phyloP scores from a whole-genome alignment of 106 monocot species.

The Apostasia ramifera region DNA sequence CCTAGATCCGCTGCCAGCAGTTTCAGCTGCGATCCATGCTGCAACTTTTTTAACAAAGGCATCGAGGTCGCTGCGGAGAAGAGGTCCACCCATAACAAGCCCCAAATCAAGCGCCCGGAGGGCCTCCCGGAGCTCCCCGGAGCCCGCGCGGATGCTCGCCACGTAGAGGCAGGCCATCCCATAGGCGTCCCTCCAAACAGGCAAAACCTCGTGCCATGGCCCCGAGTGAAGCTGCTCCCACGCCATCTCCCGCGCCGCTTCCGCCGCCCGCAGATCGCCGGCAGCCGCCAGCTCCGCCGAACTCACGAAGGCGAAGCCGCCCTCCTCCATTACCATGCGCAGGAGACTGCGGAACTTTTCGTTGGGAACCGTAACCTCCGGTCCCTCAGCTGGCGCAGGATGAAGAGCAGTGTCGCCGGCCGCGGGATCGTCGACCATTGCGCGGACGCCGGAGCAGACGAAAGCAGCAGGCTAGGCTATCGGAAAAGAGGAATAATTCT shows the following conservation, averaged over 20 bases:
- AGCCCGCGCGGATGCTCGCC: conserved; percentile 2
- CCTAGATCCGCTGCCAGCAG: background rate
- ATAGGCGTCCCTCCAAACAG: conserved; percentile 24
- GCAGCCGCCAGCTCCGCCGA: conserved; percentile 11
- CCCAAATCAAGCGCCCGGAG: conserved; percentile 25
- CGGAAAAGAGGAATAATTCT: too few relatives aligned
- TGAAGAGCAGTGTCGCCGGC: background rate
- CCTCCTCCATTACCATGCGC: conserved; percentile 15
- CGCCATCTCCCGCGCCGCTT: conserved; percentile 28
- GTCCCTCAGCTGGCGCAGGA: background rate
- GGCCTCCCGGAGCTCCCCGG: conserved; percentile 15
- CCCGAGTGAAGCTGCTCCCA: conserved; percentile 33
- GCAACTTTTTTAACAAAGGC: background rate
- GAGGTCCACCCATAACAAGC: conserved; percentile 20
- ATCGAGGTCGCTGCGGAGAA: conserved; percentile 15
- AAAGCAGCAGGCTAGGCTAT: background rate
- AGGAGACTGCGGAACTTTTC: conserved; percentile 10
- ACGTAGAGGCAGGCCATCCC: conserved; percentile 21
- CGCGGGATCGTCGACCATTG: conserved; percentile 10
- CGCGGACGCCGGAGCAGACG: background rate
- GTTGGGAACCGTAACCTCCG: background rate
- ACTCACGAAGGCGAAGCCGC: conserved; percentile 18
- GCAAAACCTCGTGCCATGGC: conserved; percentile 23
- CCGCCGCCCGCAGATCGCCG: conserved; percentile 11
- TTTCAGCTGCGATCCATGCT: background rate